Percentiles rank a stretch among this genome's conserved stretches.
Evolutionary conservation across 1,284 basidiomycete genomes (phyloP).

Genomic region (Volvariella volvacea): DNA sequence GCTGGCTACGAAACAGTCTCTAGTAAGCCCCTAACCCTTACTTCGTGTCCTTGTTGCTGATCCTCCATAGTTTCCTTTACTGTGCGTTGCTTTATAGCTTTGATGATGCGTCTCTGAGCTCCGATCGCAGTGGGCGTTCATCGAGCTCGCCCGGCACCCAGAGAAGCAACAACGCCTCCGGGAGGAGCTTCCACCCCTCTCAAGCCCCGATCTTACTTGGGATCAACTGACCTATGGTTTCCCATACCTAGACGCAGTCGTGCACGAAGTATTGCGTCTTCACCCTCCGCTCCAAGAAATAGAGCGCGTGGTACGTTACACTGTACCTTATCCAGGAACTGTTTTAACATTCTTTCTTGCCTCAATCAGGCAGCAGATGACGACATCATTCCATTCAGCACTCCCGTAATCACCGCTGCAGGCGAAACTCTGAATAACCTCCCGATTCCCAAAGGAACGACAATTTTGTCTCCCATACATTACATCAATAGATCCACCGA

Average conservation of each 20-base stretch:
- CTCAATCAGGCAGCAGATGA: constrained; percentile 27
- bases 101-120: not conserved
- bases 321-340: constrained; percentile 17
- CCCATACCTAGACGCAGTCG: constrained; percentile 55
- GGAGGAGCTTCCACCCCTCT: constrained; percentile 36
- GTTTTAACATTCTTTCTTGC: not conserved
- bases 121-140: constrained; percentile 33
- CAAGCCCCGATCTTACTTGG: constrained; percentile 31
- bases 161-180: constrained; percentile 45
- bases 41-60: no score
- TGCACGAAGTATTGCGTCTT: constrained; percentile 38
- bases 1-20: constrained; percentile 37
- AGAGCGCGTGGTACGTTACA: constrained; percentile 26
- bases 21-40: constrained; percentile 16
- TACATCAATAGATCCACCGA: constrained; percentile 39
- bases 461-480: constrained; percentile 32
- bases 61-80: constrained; percentile 20
- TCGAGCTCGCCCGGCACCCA: constrained; percentile 41
- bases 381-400: constrained; percentile 33
- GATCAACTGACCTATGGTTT: constrained; percentile 40
- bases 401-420: constrained; percentile 29
- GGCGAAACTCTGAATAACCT: constrained; percentile 34
- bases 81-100: not conserved
- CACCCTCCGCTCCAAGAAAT: constrained; percentile 35
- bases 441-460: constrained; percentile 37